Percentiles rank a stretch among this genome's conserved stretches.
Evolutionary conservation across 768 basidiomycete species (phyloP).

Genomic region (Panus rudis): DNA sequence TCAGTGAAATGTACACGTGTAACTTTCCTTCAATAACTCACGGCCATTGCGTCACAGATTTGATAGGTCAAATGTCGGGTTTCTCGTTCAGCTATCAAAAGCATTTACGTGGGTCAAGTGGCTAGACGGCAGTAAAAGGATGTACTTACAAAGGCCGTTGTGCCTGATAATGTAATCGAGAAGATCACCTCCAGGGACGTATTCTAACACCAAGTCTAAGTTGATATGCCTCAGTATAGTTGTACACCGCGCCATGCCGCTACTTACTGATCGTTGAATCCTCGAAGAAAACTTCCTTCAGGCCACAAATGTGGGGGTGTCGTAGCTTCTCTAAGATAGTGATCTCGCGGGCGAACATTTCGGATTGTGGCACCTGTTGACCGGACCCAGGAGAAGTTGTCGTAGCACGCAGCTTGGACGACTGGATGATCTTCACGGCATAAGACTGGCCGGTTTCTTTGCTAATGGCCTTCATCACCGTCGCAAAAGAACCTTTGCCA

Average conservation of each 20-base stretch:
- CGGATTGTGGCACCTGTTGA: conserved; percentile 9
- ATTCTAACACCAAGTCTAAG: conserved; percentile 76
- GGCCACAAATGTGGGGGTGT: conserved; percentile 77
- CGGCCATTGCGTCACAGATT: conserved; percentile 73
- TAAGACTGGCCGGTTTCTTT: conserved; percentile 64
- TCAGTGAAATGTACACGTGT: not conserved
- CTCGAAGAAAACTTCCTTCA: conserved; percentile 71
- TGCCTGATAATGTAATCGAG: conserved; percentile 67
- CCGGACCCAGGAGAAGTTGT: conserved; percentile 3
- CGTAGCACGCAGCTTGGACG: conserved; percentile 30
- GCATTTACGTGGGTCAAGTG: not conserved
- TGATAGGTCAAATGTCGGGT: conserved; percentile 70
- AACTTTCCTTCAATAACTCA: conserved; percentile 33
- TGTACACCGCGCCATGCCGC: conserved; percentile 17
- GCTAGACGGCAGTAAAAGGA: not conserved
- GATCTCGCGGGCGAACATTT: conserved; percentile 62
- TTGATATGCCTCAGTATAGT: conserved; percentile 24
- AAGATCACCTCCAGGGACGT: conserved; percentile 83
- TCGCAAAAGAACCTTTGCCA: conserved; percentile 89
- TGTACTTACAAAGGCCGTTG: conserved; percentile 52
- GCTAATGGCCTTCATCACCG: conserved; percentile 77
- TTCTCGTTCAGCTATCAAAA: conserved; percentile 41
- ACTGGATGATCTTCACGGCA: conserved; percentile 85
- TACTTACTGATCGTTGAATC: conserved; percentile 51
- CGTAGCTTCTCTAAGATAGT: conserved; percentile 68